Evolutionary conservation across 495 filamentous ascomycete species (phyloP).

Genomic region (Aspergillus olivimuriae): DNA sequence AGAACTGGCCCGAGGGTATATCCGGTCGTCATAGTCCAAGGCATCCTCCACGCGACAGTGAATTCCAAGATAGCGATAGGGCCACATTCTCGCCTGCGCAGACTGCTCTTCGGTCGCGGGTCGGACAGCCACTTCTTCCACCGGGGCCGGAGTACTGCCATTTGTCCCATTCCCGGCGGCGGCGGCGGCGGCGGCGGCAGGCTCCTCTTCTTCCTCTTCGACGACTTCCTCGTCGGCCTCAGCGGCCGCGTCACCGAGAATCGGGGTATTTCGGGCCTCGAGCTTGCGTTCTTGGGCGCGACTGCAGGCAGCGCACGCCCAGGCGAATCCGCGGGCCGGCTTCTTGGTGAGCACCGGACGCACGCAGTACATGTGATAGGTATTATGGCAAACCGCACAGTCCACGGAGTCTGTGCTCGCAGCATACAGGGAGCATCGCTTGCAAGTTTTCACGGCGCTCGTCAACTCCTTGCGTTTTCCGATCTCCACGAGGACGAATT

Average conservation of each 20-base stretch:
- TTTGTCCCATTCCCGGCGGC: slow-evolving; percentile 42
- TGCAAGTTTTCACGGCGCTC: slow-evolving; percentile 93
- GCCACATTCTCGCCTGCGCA: slow-evolving; percentile 89
- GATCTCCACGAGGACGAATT: slow-evolving; percentile 87
- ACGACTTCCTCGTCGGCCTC: slow-evolving; percentile 77
- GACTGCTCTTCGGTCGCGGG: slow-evolving; percentile 85
- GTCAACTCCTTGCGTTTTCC: slow-evolving; percentile 91
- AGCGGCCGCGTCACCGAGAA: slow-evolving; percentile 41
- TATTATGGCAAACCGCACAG: slow-evolving; percentile 88
- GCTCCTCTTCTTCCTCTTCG: slow-evolving; percentile 66
- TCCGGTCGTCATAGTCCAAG: slow-evolving; percentile 94
- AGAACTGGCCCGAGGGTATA: slow-evolving; percentile 92
- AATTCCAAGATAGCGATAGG: slow-evolving; percentile 90
- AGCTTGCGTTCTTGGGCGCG: slow-evolving; percentile 88
- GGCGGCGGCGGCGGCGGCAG: slow-evolving; percentile 41
- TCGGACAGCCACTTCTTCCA: slow-evolving; percentile 47
- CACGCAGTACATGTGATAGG: slow-evolving; percentile 98
- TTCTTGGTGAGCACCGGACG: slow-evolving; percentile 90
- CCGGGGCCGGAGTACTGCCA: slow-evolving; percentile 53
- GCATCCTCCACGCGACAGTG: slow-evolving; percentile 96
- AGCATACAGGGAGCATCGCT: slow-evolving; percentile 82
- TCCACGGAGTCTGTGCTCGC: slow-evolving; percentile 94
- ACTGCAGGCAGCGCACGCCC: slow-evolving; percentile 94
- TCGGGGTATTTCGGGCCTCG: slow-evolving; percentile 83
- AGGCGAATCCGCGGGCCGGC: slow-evolving; percentile 94